phyloP scores from a whole-genome alignment of 768 basidiomycete species.

The Suillus subluteus region DNA sequence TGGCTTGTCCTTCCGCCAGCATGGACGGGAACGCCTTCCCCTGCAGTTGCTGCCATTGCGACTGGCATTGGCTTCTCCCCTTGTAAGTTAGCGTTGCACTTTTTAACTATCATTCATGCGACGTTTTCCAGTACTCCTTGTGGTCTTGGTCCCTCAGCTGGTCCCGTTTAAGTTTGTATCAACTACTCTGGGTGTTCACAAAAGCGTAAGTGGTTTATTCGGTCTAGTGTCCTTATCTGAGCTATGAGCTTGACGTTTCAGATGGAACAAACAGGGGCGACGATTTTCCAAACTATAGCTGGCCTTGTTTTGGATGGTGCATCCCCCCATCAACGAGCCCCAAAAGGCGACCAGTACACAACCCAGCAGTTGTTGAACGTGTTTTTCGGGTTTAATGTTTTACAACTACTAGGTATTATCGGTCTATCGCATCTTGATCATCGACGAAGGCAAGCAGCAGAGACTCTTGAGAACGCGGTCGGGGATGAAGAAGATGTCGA shows the following conservation, averaged over 20 bases:
- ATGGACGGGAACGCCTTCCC: slow-evolving; percentile 60
- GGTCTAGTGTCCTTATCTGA: neutral
- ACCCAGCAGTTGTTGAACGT: slow-evolving; percentile 58
- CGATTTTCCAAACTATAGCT: slow-evolving; percentile 73
- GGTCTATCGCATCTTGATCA: slow-evolving; percentile 52
- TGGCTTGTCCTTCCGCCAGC: slow-evolving; percentile 69
- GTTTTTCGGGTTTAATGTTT: slow-evolving; percentile 58
- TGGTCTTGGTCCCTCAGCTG: slow-evolving; percentile 73
- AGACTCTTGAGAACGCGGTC: neutral
- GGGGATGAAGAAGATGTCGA: neutral
- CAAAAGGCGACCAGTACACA: slow-evolving; percentile 26
- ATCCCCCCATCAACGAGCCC: slow-evolving; percentile 18
- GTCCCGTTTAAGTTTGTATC: slow-evolving; percentile 75
- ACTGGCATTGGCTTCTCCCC: slow-evolving; percentile 77
- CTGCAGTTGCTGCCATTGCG: slow-evolving; percentile 64
- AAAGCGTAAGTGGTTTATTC: slow-evolving; percentile 55
- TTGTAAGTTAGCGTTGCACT: slow-evolving; percentile 37
- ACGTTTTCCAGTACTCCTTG: slow-evolving; percentile 60
- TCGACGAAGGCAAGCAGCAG: slow-evolving; percentile 36
- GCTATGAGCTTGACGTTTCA: slow-evolving; percentile 27
- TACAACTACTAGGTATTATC: slow-evolving; percentile 57
- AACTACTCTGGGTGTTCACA: slow-evolving; percentile 78
- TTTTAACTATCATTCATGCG: neutral
- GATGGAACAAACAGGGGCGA: slow-evolving; percentile 78
- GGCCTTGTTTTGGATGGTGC: slow-evolving; percentile 55